phyloP scores from a whole-genome alignment of 306 rosid genomes.

The Rosa lucieae region DNA sequence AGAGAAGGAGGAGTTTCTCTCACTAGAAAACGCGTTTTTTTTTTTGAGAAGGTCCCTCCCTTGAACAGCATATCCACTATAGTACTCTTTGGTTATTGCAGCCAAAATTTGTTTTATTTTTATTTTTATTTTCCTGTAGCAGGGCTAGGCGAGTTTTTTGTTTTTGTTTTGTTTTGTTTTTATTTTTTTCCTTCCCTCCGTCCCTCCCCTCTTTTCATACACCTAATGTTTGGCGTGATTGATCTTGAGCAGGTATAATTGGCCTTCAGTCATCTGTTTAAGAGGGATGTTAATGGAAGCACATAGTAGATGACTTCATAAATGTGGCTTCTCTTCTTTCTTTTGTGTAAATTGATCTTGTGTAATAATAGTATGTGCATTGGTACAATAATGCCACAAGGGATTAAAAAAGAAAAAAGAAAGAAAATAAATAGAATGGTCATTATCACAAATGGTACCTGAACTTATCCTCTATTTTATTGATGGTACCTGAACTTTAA shows the following conservation, averaged over 20 bases:
- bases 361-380: not conserved
- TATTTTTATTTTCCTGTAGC: not conserved
- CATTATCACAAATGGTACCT: too few species aligned
- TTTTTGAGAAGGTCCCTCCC: too few species aligned
- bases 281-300: not conserved
- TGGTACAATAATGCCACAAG: not conserved
- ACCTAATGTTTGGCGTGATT: conserved; percentile 19
- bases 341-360: not conserved
- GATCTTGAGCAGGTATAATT: conserved; percentile 61
- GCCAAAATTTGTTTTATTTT: not conserved
- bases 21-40: too few species aligned
- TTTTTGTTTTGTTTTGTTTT: not conserved
- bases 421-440: too few species aligned
- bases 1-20: too few species aligned
- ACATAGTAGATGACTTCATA: not conserved
- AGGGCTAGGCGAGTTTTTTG: not conserved
- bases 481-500: too few species aligned
- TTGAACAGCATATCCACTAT: not conserved
- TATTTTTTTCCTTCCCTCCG: not conserved
- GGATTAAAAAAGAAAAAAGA: too few species aligned
- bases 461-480: too few species aligned
- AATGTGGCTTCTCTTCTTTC: not conserved
- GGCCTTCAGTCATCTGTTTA: conserved; percentile 76
- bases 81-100: conserved; percentile 15
- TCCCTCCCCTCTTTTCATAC: not conserved